These are phyloP conservation scores for Aspergillus neotritici DNA, from an alignment of 2,329 filamentous ascomycete species.

Conservation along the genomic window DNA sequence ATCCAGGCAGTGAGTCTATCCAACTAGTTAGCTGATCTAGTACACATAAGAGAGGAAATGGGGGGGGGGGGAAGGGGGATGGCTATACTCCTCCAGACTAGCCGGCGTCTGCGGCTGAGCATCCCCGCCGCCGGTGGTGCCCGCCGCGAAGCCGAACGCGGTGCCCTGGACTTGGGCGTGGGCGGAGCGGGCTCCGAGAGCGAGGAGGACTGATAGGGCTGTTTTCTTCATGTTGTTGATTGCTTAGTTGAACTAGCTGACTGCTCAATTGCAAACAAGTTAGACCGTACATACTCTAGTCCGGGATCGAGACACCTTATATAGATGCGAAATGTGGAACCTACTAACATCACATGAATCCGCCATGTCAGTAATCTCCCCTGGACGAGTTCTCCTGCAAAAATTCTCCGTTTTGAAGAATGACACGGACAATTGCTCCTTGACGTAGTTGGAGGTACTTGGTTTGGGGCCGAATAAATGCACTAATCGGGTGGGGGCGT, in stretches of 20 bases:
- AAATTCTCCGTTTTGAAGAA: no score
- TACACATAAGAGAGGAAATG: no score
- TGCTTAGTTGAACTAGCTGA: neutral
- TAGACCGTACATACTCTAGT: neutral
- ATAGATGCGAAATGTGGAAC: no score
- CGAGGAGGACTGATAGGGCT: conserved; percentile 1
- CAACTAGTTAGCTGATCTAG: neutral
- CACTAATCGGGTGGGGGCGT: no score
- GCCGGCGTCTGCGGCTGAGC: conserved; percentile 7
- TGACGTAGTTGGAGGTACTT: no score
- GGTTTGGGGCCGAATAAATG: no score
- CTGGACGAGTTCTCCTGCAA: no score
- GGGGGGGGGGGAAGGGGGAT: neutral
- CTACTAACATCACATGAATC: no score
- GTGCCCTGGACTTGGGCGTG: conserved; percentile 10
- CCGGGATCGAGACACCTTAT: no score
- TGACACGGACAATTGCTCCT: no score
- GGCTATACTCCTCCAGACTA: conserved; percentile 9
- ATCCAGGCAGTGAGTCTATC: conserved; percentile 9
- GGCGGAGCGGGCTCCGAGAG: conserved; percentile 1
- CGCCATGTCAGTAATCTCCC: no score
- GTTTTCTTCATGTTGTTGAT: conserved; percentile 3
- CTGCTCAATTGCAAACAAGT: neutral
- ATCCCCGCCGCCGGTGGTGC: conserved; percentile 12
- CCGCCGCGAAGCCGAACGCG: conserved; percentile 11